Evolutionary conservation across 306 rosid species (phyloP).

Genomic region (Leucaena leucocephala): DNA sequence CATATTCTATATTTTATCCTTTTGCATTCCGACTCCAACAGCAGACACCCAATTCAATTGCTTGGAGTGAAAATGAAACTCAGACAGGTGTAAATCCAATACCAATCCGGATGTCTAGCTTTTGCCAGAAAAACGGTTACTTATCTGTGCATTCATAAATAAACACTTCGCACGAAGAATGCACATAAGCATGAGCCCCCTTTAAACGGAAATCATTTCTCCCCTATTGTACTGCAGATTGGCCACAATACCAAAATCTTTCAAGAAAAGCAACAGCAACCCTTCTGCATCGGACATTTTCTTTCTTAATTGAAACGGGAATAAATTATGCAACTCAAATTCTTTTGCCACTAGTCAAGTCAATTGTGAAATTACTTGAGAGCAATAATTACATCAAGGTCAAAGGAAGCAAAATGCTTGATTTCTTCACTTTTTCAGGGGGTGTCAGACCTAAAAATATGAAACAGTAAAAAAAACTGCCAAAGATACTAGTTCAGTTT

Average conservation of each 20-base stretch:
- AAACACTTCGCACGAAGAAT: not conserved
- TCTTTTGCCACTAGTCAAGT: not conserved
- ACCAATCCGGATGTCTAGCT: not conserved
- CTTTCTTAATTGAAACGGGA: not conserved
- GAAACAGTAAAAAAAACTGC: not conserved
- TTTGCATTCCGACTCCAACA: not conserved
- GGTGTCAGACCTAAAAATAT: not conserved
- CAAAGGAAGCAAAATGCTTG: not conserved
- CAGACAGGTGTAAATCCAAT: not conserved
- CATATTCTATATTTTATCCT: not conserved
- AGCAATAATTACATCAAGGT: not conserved
- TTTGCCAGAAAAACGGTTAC: not conserved
- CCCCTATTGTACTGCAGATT: not conserved
- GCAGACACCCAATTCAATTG: conserved; percentile 2
- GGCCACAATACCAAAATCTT: not conserved
- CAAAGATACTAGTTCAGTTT: not conserved
- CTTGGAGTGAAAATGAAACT: not conserved
- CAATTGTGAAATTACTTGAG: not conserved
- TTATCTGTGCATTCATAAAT: not conserved
- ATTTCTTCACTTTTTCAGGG: conserved; percentile 17
- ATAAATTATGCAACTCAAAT: not conserved
- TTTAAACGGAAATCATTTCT: not conserved
- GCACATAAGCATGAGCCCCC: not conserved
- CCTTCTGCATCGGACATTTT: not conserved
- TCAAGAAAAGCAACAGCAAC: not conserved